Percentiles rank a stretch among this genome's conserved stretches.
Conservation (phyloP, 495 filamentous ascomycete genomes). For the Aspergillus wentii region DNA sequence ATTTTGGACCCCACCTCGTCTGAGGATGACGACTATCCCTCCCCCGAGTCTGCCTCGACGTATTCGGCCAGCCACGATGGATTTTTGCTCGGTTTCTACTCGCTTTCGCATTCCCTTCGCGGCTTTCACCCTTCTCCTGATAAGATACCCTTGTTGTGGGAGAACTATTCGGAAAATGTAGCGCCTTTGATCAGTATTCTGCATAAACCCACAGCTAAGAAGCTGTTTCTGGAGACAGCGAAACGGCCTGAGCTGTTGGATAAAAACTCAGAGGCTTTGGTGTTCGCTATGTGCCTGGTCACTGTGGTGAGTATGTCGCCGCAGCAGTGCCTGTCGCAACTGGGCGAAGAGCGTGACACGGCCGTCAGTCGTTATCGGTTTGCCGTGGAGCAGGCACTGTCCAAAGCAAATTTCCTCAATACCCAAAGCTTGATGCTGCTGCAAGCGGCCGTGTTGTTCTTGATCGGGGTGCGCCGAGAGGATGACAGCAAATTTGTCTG, state of each 20-base stretch:
- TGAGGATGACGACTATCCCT: constrained; percentile 61
- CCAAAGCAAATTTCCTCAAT: constrained; percentile 68
- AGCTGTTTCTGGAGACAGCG: constrained; percentile 37
- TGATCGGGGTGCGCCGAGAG: constrained; percentile 58
- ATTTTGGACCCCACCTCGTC: constrained; percentile 60
- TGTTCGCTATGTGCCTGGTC: constrained; percentile 77
- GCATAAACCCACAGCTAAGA: constrained; percentile 56
- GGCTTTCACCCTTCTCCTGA: constrained; percentile 50
- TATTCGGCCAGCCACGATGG: constrained; percentile 57
- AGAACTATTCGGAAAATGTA: constrained; percentile 64
- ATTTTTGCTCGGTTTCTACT: constrained; percentile 67
- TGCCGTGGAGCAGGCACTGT: constrained; percentile 71
- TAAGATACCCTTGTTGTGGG: constrained; percentile 64
- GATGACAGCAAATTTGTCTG: constrained; percentile 65
- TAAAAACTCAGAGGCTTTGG: constrained; percentile 60
- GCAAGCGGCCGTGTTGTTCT: constrained; percentile 74
- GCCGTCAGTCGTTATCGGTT: constrained; percentile 69
- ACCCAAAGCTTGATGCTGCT: constrained; percentile 70
- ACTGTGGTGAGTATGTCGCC: constrained; percentile 62
- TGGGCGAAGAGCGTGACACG: constrained; percentile 33
- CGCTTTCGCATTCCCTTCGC: constrained; percentile 43
- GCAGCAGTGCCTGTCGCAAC: constrained; percentile 27
- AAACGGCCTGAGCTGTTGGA: constrained; percentile 51
- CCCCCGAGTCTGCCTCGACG: constrained; percentile 44
- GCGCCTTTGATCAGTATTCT: constrained; percentile 67